Evolutionary conservation across 176 grass and related monocot genomes (phyloP), one percentile per base, ranked within the genome.

Genomic region (Triticum urartu): DNA sequence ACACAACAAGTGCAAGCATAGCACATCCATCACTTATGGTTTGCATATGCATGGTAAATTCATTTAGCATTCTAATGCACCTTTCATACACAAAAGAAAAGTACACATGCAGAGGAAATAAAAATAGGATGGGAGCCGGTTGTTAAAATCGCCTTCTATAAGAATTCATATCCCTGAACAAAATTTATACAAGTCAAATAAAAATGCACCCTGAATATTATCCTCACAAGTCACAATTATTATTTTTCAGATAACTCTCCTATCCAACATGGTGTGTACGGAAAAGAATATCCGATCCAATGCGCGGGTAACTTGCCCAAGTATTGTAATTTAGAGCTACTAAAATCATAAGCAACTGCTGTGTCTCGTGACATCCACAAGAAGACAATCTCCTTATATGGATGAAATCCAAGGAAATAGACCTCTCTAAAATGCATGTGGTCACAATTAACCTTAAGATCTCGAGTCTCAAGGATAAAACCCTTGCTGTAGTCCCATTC

Each of bases 381-480:
- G 30, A 77, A 77, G 47, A 59, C 75, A 20, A 77, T 50, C 17
- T 77, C 47, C 4, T 77, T 59, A 32, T 35, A 30, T 33, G 75
- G 75, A 78, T 35, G 48, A 60, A 78, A 78, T 78, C 74, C 75
- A 56, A 60, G 75, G 50, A 78, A 59, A 20, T 21, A 21, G 58
- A 22, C 39, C 0, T 11, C 4, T 40, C n/a, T n/a, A 52, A 15
- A 52, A 52, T 52, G 48, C 48, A 17, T 17, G 14, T 40, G 11
- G 34, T 5, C 7, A 14, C 8, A 9, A 18, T 18, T 2, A 77
- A 9, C 8, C 8, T 33, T 21, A 56, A 52, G 14, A 17, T 33
- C 40, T 7, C 6, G 2, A 9, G 70, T 18, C 9, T 30, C 48
- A 9, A 6, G 45, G 25, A 77, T 32, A 58, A 33, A 20, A 77